Conservation (phyloP, 768 basidiomycete species). For the Lentinula detonsa region DNA sequence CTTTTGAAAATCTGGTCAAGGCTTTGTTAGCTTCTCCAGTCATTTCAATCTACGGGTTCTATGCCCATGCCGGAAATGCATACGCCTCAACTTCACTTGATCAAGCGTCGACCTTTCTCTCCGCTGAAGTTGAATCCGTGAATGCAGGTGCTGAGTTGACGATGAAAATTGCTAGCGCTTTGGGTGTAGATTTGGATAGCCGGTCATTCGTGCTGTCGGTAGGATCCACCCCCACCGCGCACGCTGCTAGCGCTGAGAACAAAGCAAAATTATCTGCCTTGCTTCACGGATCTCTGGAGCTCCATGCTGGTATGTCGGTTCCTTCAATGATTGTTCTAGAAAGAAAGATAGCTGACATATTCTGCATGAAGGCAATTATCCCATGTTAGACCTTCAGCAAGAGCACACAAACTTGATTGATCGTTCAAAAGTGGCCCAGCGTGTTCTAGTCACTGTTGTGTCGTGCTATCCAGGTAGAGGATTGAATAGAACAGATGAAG, state of each 20-base stretch:
- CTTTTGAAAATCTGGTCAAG: conserved; percentile 51
- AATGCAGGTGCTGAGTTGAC: conserved; percentile 58
- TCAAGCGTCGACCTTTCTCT: conserved; percentile 61
- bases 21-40: conserved; percentile 45
- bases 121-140: conserved; percentile 64
- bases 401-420: conserved; percentile 65
- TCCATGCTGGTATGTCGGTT: conserved; percentile 58
- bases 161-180: conserved; percentile 36
- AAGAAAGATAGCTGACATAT: not conserved
- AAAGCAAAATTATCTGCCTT: conserved; percentile 34
- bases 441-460: conserved; percentile 65
- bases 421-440: conserved; percentile 51
- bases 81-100: conserved; percentile 68
- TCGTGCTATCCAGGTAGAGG: conserved; percentile 77
- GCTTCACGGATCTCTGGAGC: conserved; percentile 60
- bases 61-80: conserved; percentile 72
- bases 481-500: conserved; percentile 58
- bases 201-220: conserved; percentile 68
- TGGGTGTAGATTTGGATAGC: conserved; percentile 24
- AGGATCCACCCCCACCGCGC: conserved; percentile 85
- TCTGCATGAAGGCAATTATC: conserved; percentile 60
- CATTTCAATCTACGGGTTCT: conserved; percentile 75
- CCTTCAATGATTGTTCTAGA: not conserved
- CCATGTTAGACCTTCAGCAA: conserved; percentile 81
- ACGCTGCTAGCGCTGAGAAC: conserved; percentile 58